phyloP scores from a whole-genome alignment of 257 asterid genomes.

The Pogostemon cablin region DNA sequence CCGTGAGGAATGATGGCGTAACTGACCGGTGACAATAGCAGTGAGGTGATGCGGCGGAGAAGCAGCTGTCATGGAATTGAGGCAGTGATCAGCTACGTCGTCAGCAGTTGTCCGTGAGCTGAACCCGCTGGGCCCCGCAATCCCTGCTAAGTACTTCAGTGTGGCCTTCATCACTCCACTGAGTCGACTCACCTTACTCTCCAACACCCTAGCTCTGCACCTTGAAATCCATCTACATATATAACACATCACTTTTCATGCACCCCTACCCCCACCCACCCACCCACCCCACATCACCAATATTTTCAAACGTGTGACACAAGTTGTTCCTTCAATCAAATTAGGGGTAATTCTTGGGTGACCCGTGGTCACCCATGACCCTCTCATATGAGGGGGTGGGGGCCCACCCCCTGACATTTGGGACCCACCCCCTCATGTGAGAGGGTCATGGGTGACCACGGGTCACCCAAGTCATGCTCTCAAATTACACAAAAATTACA shows the following conservation, averaged over 20 bases:
- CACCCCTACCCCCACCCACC: conserved; percentile 31
- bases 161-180: conserved; percentile 60
- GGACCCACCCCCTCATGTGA: no score
- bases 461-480: no score
- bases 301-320: conserved; percentile 25
- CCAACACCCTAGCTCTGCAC: conserved; percentile 31
- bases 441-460: no score
- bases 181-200: conserved; percentile 34
- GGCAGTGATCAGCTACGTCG: conserved; percentile 47
- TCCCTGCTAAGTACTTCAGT: conserved; percentile 74
- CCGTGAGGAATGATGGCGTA: no score
- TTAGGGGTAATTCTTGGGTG: no score
- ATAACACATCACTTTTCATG: conserved; percentile 57
- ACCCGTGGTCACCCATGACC: no score
- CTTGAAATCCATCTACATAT: conserved; percentile 53
- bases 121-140: conserved; percentile 82
- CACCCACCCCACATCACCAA: not conserved
- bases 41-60: conserved; percentile 46
- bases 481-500: not conserved
- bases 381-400: no score
- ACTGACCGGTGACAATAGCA: conserved; percentile 85
- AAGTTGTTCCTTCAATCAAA: not conserved
- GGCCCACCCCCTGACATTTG: no score
- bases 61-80: not conserved
- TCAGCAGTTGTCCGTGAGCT: conserved; percentile 81